Base-by-base conservation (phyloP, 352 stramenopile genomes). In the Phytophthora meadii region DNA sequence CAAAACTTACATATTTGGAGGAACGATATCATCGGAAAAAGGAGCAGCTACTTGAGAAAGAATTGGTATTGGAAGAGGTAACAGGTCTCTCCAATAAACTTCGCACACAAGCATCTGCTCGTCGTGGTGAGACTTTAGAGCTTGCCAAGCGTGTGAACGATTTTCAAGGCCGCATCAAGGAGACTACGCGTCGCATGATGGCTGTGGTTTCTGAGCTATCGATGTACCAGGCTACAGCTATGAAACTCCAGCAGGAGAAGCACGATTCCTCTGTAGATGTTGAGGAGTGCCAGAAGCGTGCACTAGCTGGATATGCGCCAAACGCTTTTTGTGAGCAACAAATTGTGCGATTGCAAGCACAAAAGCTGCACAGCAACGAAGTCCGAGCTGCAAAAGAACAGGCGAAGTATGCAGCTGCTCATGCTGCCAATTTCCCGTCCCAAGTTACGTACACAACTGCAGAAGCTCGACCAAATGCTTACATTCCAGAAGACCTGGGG, bases 141-240 rank as follows among this genome's bases (percentile, higher is more conserved):
- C 71, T 94, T n/a, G 91, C 90, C 17, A 93, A 94, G 71, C 88
- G 88, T 28, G 88, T 97, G n/a, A 96, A 95, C 58, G 82, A 92
- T 44, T 93, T 98, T 59, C 94, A 98, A 74, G 65, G 73, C 22
- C 81, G 85, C 24, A 97, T 98, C 67, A 92, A 96, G 48, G 90
- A 97, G 41, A 93, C 90, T 24, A 98, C 93, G 30, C 81, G 93
- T 51, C 89, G 89, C 17, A 98, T 98, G 92, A 98, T 98, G 92
- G 93, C 94, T n/a, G 72, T 95, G 1, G 92, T 98, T 4, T 97
- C 86, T 2, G 94, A 98, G 78, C 71, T 98, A 9, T 97, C 87
- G 12, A 98, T 98, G 94, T 98, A 98, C 70, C 94, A 98, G 64
- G 94, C 94, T 8, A 98, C 93, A 10, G 89, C 92, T 15, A 93